Conservation (phyloP, 192 early-diverging fungal genomes). For the Mortierella claussenii region DNA sequence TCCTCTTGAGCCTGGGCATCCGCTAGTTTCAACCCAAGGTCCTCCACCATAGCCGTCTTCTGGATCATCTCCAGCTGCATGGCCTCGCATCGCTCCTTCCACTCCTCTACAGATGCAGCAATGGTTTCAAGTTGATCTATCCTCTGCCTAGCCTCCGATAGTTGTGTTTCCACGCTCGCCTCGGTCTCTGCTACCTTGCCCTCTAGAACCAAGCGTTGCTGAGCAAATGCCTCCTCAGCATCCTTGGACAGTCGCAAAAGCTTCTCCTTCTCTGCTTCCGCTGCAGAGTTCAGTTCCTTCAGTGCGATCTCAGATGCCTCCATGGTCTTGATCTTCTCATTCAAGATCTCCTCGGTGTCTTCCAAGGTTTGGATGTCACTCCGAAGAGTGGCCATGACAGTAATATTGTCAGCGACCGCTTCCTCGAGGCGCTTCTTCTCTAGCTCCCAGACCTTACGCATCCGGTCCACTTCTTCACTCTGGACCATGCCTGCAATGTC, state of each 20-base stretch:
- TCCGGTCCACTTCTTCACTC: conserved; percentile 61
- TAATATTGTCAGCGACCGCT: conserved; percentile 46
- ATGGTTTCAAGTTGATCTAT: conserved; percentile 39
- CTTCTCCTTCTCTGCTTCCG: conserved; percentile 10
- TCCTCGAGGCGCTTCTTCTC: conserved; percentile 61
- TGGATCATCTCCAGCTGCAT: conserved; percentile 55
- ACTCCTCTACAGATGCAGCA: conserved; percentile 45
- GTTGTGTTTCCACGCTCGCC: conserved; percentile 8
- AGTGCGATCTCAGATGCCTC: conserved; percentile 12
- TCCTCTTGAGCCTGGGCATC: conserved; percentile 47
- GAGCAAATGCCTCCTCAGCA: conserved; percentile 3
- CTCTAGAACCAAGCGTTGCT: conserved; percentile 16
- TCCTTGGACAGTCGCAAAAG: conserved; percentile 9
- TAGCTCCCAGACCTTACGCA: conserved; percentile 61
- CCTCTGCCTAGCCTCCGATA: conserved; percentile 37
- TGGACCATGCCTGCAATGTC: conserved; percentile 58
- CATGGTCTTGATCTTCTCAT: conserved; percentile 16
- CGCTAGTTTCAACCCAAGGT: conserved; percentile 35
- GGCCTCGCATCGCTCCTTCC: conserved; percentile 55
- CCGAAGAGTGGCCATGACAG: conserved; percentile 44
- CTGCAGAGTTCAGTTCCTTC: conserved; percentile 12
- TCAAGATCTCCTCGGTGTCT: conserved; percentile 45
- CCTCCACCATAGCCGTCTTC: conserved; percentile 51
- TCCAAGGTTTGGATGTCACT: conserved; percentile 58
- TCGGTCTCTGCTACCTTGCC: conserved; percentile 20